These are phyloP conservation scores for Plectosphaerella sp. DNA, from an alignment of 2,329 filamentous ascomycete species.

Conservation along the genomic window DNA sequence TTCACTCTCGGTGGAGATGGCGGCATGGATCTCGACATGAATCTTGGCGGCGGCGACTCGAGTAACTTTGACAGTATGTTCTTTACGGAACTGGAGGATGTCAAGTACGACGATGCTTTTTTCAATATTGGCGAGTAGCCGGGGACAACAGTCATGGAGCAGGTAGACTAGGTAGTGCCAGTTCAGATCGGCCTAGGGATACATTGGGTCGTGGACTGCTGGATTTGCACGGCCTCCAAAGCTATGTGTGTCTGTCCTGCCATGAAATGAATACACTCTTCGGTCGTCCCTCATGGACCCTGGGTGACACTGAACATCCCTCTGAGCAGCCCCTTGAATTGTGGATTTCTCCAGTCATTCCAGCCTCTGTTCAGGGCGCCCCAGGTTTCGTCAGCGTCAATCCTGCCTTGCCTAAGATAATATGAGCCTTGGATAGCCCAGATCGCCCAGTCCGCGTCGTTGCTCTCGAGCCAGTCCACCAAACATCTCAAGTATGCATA, in stretches of 20 bases:
- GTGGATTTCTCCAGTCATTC: conserved; percentile 30
- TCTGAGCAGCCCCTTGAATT: conserved; percentile 29
- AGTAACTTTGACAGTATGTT: conserved; percentile 49
- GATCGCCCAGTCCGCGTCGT: conserved; percentile 56
- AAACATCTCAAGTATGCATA: conserved; percentile 47
- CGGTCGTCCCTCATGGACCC: conserved; percentile 17
- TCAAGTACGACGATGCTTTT: conserved; percentile 42
- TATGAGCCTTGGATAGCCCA: conserved; percentile 58
- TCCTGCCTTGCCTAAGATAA: conserved; percentile 45
- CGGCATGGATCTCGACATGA: conserved; percentile 35
- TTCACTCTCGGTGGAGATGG: conserved; percentile 40
- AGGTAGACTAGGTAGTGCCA: too few species aligned
- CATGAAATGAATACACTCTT: too few species aligned
- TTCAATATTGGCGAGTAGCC: conserved; percentile 24
- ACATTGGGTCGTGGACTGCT: too few species aligned
- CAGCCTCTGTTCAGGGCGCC: conserved; percentile 41
- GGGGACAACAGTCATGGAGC: neutral
- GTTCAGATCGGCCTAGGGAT: too few species aligned
- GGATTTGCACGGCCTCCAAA: too few species aligned
- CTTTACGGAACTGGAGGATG: conserved; percentile 38
- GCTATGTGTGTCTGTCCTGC: too few species aligned
- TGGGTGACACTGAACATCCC: conserved; percentile 33
- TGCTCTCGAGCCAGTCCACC: conserved; percentile 44
- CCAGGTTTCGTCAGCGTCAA: conserved; percentile 50
- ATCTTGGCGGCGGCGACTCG: conserved; percentile 26